These are phyloP conservation scores for Phytophthora rubi DNA, from an alignment of 352 stramenopile species.

Conservation along the genomic window DNA sequence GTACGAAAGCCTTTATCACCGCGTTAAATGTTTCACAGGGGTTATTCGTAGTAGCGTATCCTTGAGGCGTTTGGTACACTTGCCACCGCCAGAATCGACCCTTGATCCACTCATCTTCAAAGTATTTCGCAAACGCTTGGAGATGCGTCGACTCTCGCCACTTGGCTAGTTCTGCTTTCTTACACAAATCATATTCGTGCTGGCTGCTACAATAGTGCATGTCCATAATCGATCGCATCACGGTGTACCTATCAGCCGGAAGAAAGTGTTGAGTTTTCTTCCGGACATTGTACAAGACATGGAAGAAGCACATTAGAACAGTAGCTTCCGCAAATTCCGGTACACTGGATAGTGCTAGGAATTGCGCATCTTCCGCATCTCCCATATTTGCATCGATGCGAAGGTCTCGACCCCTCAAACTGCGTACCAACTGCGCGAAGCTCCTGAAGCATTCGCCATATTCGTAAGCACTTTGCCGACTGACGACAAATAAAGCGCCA, in stretches of 20 bases:
- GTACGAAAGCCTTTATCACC: background rate
- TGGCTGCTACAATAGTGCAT: background rate
- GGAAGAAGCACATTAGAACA: slow-evolving; percentile 16
- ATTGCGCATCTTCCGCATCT: background rate
- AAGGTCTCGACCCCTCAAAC: background rate
- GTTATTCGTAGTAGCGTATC: background rate
- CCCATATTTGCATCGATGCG: background rate
- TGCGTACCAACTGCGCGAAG: no score
- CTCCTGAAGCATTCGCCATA: background rate
- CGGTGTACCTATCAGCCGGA: background rate
- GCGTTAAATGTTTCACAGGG: background rate
- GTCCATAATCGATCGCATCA: background rate
- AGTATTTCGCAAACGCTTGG: background rate
- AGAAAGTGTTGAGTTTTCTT: slow-evolving; percentile 1
- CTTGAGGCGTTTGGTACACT: background rate
- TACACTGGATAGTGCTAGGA: background rate
- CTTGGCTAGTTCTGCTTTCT: background rate
- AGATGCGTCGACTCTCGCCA: background rate
- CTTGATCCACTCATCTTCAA: slow-evolving; percentile 3
- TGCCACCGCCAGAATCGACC: slow-evolving; percentile 15
- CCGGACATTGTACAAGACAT: slow-evolving; percentile 12
- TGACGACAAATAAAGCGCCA: background rate
- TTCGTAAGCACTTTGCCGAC: background rate
- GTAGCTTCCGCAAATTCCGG: no score
- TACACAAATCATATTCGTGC: background rate